These are phyloP conservation scores for Xylariaceae sp. DNA, from an alignment of 2,329 filamentous ascomycete species.

Conservation along the genomic window DNA sequence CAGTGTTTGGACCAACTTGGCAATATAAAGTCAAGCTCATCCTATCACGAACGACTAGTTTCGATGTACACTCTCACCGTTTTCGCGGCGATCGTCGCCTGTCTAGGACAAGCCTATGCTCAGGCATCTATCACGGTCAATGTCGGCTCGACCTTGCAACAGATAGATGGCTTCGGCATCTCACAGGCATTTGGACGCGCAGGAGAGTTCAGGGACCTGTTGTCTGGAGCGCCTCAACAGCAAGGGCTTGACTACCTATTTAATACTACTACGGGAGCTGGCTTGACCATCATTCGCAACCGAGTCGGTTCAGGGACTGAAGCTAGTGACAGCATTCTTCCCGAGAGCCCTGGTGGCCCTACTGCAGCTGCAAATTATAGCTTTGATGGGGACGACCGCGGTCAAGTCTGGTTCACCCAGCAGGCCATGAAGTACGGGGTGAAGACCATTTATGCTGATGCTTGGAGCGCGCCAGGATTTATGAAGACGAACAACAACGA, in stretches of 20 bases:
- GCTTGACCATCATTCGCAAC: constrained; percentile 54
- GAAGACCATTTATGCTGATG: constrained; percentile 45
- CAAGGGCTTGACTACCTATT: constrained; percentile 50
- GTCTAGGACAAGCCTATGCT: constrained; percentile 17
- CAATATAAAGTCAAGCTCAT: not conserved
- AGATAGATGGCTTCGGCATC: constrained; percentile 52
- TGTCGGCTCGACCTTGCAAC: constrained; percentile 34
- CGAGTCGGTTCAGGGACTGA: constrained; percentile 46
- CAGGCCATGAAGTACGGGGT: constrained; percentile 47
- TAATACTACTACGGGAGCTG: constrained; percentile 48
- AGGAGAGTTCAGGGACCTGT: constrained; percentile 42
- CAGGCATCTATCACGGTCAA: constrained; percentile 36
- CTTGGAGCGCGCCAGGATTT: constrained; percentile 51
- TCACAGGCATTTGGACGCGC: constrained; percentile 52
- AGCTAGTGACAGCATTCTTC: constrained; percentile 43
- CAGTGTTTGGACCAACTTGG: not conserved
- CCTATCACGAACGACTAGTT: not conserved
- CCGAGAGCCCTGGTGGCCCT: constrained; percentile 47
- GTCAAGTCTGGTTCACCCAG: constrained; percentile 56
- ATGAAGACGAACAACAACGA: constrained; percentile 47
- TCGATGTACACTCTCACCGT: constrained; percentile 13
- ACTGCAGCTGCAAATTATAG: constrained; percentile 44
- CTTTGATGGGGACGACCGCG: constrained; percentile 50
- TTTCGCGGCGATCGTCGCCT: constrained; percentile 12
- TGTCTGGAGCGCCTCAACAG: constrained; percentile 35